phyloP scores from a whole-genome alignment of 495 filamentous ascomycete genomes.

The Talaromyces ruber region DNA sequence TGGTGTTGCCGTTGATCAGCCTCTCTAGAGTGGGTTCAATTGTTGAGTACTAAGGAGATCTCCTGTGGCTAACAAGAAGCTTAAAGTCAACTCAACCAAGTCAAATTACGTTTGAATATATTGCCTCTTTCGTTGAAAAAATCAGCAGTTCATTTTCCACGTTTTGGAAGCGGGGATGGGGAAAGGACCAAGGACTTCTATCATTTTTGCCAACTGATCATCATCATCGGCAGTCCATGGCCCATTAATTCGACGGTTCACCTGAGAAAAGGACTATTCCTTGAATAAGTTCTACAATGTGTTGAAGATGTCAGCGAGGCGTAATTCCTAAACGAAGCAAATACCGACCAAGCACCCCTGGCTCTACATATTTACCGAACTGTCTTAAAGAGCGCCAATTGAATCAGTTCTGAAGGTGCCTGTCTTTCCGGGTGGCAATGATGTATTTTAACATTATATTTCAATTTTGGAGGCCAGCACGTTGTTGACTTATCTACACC shows the following conservation, averaged over 20 bases:
- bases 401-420: conserved; percentile 29
- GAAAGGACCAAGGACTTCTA: conserved; percentile 15
- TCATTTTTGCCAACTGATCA: conserved; percentile 12
- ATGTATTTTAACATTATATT: conserved; percentile 6
- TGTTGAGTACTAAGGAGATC: conserved; percentile 15
- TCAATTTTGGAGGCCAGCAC: conserved; percentile 5
- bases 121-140: conserved; percentile 15
- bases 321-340: conserved; percentile 1
- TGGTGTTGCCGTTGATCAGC: conserved; percentile 13
- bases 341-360: conserved; percentile 31
- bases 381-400: conserved; percentile 32
- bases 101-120: not conserved
- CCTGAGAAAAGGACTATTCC: conserved; percentile 17
- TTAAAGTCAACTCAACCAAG: not conserved
- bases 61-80: conserved; percentile 5
- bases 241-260: conserved; percentile 11
- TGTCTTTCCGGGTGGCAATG: conserved; percentile 21
- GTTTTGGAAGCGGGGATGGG: conserved; percentile 8
- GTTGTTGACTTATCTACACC: conserved; percentile 16
- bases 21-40: conserved; percentile 15
- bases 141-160: conserved; percentile 4
- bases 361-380: conserved; percentile 38
- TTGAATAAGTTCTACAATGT: conserved; percentile 19
- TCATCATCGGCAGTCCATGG: conserved; percentile 17
- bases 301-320: conserved; percentile 3